Evolutionary conservation across 768 basidiomycete species (phyloP).

Genomic region (Mycena alexandri): DNA sequence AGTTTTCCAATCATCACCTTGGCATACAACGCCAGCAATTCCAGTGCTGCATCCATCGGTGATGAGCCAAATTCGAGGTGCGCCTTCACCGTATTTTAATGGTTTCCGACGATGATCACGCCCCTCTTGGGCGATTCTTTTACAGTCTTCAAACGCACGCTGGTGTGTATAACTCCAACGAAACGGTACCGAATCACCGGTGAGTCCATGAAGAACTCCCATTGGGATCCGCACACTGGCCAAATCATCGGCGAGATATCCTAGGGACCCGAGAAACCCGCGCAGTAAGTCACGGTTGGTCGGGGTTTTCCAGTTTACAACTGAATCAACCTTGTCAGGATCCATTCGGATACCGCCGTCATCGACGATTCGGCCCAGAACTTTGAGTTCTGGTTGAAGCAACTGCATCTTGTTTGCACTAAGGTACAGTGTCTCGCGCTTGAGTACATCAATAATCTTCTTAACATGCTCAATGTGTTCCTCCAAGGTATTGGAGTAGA

Average conservation of each 20-base stretch:
- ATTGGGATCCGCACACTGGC: constrained; percentile 52
- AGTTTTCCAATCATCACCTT: constrained; percentile 13
- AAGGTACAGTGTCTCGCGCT: constrained; percentile 48
- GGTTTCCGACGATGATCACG: constrained; percentile 41
- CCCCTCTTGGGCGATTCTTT: constrained; percentile 37
- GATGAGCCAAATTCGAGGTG: constrained; percentile 12
- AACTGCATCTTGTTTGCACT: constrained; percentile 50
- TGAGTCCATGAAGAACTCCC: constrained; percentile 45
- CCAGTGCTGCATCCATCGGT: constrained; percentile 21
- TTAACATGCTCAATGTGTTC: constrained; percentile 50
- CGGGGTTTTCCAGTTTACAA: constrained; percentile 50
- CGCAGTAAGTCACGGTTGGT: constrained; percentile 27
- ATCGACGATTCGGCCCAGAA: constrained; percentile 51
- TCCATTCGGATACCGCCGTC: constrained; percentile 57
- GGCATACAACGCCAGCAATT: no score
- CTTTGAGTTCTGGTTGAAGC: constrained; percentile 42
- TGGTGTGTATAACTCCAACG: constrained; percentile 11
- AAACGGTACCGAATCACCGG: constrained; percentile 6
- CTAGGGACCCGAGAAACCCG: constrained; percentile 47
- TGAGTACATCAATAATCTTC: constrained; percentile 48
- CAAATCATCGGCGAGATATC: constrained; percentile 51
- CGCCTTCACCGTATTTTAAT: constrained; percentile 30
- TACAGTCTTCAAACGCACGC: constrained; percentile 52
- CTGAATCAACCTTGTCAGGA: constrained; percentile 54
- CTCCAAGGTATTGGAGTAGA: constrained; percentile 53